A percentile compares a stretch with the other conserved stretches of the same genome.
These are phyloP conservation scores for Clarireedia sp. DNA, from an alignment of 2,329 filamentous ascomycete genomes.

Conservation along the genomic window DNA sequence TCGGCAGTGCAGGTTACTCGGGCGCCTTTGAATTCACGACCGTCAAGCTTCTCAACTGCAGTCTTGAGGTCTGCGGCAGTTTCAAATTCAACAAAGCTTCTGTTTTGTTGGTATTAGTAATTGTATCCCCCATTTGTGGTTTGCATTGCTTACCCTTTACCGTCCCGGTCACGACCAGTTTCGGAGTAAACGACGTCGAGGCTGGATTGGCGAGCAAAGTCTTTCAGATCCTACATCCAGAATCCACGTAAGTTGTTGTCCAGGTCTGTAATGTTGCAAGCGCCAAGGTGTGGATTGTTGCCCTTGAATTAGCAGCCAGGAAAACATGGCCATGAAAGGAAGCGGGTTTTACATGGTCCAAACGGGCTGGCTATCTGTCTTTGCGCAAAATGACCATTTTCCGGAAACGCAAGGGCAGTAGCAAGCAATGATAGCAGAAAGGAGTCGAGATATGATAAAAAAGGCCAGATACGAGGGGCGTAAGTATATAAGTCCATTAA, in stretches of 20 bases:
- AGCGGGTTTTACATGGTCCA: slow-evolving; percentile 24
- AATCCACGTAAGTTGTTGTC: slow-evolving; percentile 68
- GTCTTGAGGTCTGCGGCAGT: slow-evolving; percentile 81
- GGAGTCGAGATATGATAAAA: slow-evolving; percentile 28
- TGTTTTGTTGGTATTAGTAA: slow-evolving; percentile 16
- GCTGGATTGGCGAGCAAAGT: slow-evolving; percentile 94
- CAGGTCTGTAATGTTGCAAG: slow-evolving; percentile 26
- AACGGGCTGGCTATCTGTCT: slow-evolving; percentile 21
- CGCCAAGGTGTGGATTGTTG: slow-evolving; percentile 25
- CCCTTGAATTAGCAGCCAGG: slow-evolving; percentile 25
- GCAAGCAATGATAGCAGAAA: slow-evolving; percentile 26
- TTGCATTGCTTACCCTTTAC: slow-evolving; percentile 66
- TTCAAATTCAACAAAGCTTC: slow-evolving; percentile 95
- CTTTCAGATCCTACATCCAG: slow-evolving; percentile 95
- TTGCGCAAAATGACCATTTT: slow-evolving; percentile 21
- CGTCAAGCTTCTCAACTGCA: slow-evolving; percentile 91
- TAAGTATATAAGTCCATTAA: slow-evolving; percentile 19
- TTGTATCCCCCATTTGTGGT: neutral
- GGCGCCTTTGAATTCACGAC: slow-evolving; percentile 84
- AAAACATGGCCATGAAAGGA: slow-evolving; percentile 19
- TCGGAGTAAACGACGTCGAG: slow-evolving; percentile 98
- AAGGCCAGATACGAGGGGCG: slow-evolving; percentile 23
- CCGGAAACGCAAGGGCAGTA: slow-evolving; percentile 23
- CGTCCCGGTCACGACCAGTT: slow-evolving; percentile 83
- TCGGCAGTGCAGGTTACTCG: slow-evolving; percentile 81